Evolutionary conservation across 1,284 basidiomycete species (phyloP).

Genomic region (Cutaneotrichosporon cutaneum): DNA sequence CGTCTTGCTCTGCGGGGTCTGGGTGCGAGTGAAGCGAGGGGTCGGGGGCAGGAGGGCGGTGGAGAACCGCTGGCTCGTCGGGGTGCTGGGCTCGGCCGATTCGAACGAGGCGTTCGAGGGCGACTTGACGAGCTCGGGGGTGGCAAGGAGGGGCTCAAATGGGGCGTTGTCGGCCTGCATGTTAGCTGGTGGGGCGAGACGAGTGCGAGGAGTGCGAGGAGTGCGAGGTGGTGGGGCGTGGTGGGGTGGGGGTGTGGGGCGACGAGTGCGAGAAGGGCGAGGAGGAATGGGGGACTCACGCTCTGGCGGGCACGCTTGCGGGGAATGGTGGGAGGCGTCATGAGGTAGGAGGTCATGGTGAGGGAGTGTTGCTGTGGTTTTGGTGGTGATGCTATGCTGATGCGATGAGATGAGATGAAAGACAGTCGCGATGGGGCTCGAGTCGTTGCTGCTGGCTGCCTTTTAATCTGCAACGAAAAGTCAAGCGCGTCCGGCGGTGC

Average conservation of each 20-base stretch:
- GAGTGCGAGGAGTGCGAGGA: no score
- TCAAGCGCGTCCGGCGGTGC: background rate
- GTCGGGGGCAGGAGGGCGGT: background rate
- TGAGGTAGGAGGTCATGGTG: conserved; percentile 7
- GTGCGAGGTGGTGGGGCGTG: background rate
- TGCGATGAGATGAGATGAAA: conserved; percentile 7
- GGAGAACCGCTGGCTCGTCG: conserved; percentile 2
- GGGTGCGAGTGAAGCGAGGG: conserved; percentile 6
- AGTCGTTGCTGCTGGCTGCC: background rate
- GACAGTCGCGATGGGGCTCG: conserved; percentile 5
- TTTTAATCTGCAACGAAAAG: background rate
- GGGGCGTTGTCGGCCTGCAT: background rate
- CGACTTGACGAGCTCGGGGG: conserved; percentile 4
- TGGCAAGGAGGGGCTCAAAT: conserved; percentile 5
- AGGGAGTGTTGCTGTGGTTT: background rate
- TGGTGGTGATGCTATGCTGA: background rate
- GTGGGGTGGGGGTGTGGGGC: background rate
- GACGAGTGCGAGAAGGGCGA: background rate
- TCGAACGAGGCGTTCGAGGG: conserved; percentile 3
- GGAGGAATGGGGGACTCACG: background rate
- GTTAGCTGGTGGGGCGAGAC: conserved; percentile 1
- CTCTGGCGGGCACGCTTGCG: conserved; percentile 8
- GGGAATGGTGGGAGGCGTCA: conserved; percentile 6
- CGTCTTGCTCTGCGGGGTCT: conserved; percentile 2
- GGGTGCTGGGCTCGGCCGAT: background rate